A percentile compares a stretch with the other conserved stretches of the same genome.
These are phyloP conservation scores for Ziziphus jujuba DNA, from an alignment of 306 rosid genomes.

Conservation along the genomic window DNA sequence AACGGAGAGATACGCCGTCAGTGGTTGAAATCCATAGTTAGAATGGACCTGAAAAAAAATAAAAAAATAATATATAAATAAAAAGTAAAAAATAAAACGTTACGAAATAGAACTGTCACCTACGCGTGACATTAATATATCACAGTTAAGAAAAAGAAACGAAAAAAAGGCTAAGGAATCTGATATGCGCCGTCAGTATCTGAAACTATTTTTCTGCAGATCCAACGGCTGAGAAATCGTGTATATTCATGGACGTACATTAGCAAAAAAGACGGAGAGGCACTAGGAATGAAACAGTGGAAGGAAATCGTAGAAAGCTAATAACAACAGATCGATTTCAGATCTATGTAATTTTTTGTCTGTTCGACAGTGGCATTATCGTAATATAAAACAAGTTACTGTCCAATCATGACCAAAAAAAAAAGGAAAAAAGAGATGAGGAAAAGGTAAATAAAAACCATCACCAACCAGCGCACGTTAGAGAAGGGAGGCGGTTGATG, in stretches of 20 bases:
- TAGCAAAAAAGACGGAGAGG: neutral
- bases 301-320: neutral
- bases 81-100: no score
- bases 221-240: constrained; percentile 6
- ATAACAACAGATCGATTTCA: neutral
- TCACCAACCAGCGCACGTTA: neutral
- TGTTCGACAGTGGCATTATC: neutral
- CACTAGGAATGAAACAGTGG: constrained; percentile 7
- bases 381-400: neutral
- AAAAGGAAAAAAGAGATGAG: neutral
- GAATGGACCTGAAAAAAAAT: constrained; percentile 72
- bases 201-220: neutral
- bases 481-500: neutral
- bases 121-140: neutral
- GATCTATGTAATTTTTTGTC: constrained; percentile 1
- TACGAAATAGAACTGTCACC: neutral
- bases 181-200: constrained; percentile 2
- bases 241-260: neutral
- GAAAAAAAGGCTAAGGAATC: neutral
- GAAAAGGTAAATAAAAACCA: neutral
- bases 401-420: neutral
- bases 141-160: neutral
- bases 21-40: constrained; percentile 71
- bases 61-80: no score
- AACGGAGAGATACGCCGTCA: constrained; percentile 92